A percentile compares a stretch with the other conserved stretches of the same genome.
These are phyloP conservation scores for Uncinocarpus reesii DNA, from an alignment of 2,329 filamentous ascomycete species.

Conservation along the genomic window DNA sequence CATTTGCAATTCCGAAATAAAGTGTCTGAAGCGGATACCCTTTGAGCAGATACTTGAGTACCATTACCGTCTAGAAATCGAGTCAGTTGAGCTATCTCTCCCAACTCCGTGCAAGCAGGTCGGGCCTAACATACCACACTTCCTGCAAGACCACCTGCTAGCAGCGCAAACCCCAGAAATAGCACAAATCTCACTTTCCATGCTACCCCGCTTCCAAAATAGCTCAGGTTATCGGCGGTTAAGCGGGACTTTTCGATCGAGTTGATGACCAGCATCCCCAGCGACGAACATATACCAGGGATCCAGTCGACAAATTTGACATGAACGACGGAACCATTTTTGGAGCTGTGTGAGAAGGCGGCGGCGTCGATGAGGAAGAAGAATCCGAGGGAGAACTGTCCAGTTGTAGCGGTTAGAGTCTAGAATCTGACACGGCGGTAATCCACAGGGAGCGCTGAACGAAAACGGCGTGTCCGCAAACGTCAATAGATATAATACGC, in stretches of 20 bases:
- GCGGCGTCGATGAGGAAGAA: conserved; percentile 60
- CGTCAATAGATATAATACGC: conserved; percentile 23
- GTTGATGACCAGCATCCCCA: conserved; percentile 64
- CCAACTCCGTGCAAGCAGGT: not conserved
- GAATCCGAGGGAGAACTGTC: conserved; percentile 57
- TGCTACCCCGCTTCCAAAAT: conserved; percentile 55
- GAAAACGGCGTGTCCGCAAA: not conserved
- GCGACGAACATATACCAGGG: conserved; percentile 56
- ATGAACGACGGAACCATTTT: conserved; percentile 53
- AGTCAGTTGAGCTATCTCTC: not conserved
- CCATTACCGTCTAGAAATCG: conserved; percentile 46
- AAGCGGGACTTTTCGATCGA: conserved; percentile 59
- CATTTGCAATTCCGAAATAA: conserved; percentile 58
- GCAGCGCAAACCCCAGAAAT: conserved; percentile 58
- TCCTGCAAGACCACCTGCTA: conserved; percentile 58
- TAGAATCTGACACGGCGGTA: not conserved
- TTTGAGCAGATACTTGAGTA: conserved; percentile 56
- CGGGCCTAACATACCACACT: conserved; percentile 44
- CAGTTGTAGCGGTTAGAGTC: not conserved
- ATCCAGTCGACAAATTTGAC: conserved; percentile 65
- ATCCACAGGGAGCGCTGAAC: not conserved
- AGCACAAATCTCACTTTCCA: conserved; percentile 60
- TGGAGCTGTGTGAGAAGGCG: conserved; percentile 51
- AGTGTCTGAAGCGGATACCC: conserved; percentile 51
- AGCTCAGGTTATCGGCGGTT: conserved; percentile 54